These are phyloP conservation scores for Trametes sp. DNA, from an alignment of 1,284 basidiomycete species.

Conservation along the genomic window DNA sequence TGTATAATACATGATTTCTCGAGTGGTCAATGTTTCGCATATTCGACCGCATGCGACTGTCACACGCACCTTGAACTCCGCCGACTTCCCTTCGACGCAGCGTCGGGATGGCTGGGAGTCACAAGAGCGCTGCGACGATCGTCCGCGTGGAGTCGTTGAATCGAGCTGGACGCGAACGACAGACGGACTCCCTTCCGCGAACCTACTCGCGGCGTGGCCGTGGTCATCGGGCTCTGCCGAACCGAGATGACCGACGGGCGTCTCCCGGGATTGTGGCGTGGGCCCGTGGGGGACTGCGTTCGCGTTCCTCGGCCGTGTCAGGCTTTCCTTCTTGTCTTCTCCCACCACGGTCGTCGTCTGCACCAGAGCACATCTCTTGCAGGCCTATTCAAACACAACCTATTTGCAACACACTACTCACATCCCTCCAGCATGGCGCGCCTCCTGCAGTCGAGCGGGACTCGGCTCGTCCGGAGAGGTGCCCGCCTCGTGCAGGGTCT, in stretches of 20 bases:
- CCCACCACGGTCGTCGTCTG: background rate
- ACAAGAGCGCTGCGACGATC: background rate
- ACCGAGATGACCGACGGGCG: constrained; percentile 4
- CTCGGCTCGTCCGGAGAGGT: constrained; percentile 11
- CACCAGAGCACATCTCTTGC: background rate
- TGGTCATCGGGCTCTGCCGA: background rate
- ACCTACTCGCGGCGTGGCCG: background rate
- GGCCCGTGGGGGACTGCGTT: background rate
- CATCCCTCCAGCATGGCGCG: background rate
- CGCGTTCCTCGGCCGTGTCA: background rate
- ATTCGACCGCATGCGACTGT: too few relatives aligned
- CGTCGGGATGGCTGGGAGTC: background rate
- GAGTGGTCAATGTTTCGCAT: background rate
- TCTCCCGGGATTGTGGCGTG: background rate
- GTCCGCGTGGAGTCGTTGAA: background rate
- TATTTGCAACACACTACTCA: background rate
- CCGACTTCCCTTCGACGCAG: background rate
- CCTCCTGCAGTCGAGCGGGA: constrained; percentile 14
- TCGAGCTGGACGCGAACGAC: background rate
- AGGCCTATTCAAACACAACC: constrained; percentile 5
- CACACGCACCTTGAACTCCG: background rate
- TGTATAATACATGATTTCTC: too few relatives aligned
- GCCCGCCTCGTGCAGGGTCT: constrained; percentile 15
- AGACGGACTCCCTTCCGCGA: background rate
- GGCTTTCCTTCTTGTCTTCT: background rate